Percentiles rank a stretch among this genome's conserved stretches.
These are phyloP conservation scores for Pythium coloratum DNA, from an alignment of 352 stramenopile species.

Conservation along the genomic window DNA sequence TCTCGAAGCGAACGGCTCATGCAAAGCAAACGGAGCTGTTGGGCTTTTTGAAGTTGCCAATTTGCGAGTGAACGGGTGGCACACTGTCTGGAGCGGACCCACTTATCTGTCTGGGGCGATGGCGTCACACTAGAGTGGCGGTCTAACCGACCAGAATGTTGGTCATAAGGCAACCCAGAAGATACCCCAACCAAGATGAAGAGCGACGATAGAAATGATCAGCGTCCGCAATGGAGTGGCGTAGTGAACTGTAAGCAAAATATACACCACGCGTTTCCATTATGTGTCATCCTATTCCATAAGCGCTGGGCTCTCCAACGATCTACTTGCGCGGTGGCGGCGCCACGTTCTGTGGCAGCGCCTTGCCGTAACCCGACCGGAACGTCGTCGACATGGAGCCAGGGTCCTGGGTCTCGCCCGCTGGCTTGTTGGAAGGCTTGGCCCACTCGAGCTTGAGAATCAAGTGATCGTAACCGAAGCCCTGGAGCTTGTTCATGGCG, in stretches of 20 bases:
- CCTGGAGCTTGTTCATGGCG: constrained; percentile 96
- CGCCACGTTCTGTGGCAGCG: constrained; percentile 82
- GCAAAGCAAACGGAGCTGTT: constrained; percentile 5
- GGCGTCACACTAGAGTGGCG: constrained; percentile 8
- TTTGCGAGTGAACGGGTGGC: constrained; percentile 19
- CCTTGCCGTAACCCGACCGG: constrained; percentile 88
- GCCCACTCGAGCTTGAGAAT: constrained; percentile 99
- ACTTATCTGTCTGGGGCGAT: constrained; percentile 16
- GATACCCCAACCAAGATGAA: background rate
- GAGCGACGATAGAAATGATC: background rate
- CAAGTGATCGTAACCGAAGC: constrained; percentile 99
- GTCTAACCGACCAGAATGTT: background rate
- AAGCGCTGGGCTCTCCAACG: background rate
- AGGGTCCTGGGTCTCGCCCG: constrained; percentile 57
- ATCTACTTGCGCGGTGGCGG: constrained; percentile 77
- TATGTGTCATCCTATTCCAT: constrained; percentile 11
- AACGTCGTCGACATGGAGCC: constrained; percentile 87
- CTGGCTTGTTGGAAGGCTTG: constrained; percentile 92
- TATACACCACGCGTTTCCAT: constrained; percentile 18
- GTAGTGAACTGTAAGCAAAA: constrained; percentile 10
- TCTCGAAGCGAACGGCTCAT: background rate
- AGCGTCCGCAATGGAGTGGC: no score
- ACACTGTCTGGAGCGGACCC: constrained; percentile 23
- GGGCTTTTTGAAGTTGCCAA: constrained; percentile 27
- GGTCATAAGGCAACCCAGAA: background rate